Percentiles rank a stretch among this genome's conserved stretches.
Evolutionary conservation across 2,329 filamentous ascomycete genomes (phyloP).

Genomic region (Ophiostoma piceae): DNA sequence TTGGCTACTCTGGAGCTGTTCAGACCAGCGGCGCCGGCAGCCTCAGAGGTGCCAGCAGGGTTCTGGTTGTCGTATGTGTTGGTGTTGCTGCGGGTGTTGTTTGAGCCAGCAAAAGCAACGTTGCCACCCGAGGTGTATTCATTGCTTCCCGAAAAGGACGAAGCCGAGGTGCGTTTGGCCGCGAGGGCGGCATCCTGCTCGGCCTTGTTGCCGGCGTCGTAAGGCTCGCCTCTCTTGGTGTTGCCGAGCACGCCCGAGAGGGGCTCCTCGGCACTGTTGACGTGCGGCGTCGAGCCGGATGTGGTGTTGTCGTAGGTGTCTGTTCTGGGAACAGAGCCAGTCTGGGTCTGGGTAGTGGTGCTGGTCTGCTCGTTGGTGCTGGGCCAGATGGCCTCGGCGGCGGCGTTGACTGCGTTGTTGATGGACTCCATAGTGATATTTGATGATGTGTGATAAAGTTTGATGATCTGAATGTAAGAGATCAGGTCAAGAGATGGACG

Average conservation of each 20-base stretch:
- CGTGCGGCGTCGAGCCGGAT: not conserved
- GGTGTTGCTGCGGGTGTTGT: not conserved
- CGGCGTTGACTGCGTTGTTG: constrained; percentile 49
- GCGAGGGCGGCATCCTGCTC: constrained; percentile 18
- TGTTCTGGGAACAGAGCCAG: not conserved
- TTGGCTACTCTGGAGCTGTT: constrained; percentile 22
- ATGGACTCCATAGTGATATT: constrained; percentile 55
- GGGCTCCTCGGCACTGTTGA: constrained; percentile 53
- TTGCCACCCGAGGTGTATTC: not conserved
- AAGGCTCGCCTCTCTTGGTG: constrained; percentile 65
- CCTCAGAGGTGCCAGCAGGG: constrained; percentile 9
- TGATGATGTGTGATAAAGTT: not conserved
- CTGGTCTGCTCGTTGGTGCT: constrained; percentile 34
- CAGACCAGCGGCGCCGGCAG: constrained; percentile 21
- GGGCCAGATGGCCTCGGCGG: constrained; percentile 47
- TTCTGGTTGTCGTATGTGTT: constrained; percentile 1
- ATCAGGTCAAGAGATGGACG: not conserved
- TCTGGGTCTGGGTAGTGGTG: constrained; percentile 20
- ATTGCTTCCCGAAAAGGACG: not conserved
- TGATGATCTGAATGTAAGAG: not conserved
- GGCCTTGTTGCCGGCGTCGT: constrained; percentile 64
- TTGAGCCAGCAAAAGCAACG: not conserved
- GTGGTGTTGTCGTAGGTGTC: not conserved
- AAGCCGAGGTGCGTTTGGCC: not conserved
- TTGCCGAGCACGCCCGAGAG: constrained; percentile 65